These are phyloP conservation scores for Phyllosticta citribraziliensis DNA, from an alignment of 2,329 filamentous ascomycete species.

Conservation along the genomic window DNA sequence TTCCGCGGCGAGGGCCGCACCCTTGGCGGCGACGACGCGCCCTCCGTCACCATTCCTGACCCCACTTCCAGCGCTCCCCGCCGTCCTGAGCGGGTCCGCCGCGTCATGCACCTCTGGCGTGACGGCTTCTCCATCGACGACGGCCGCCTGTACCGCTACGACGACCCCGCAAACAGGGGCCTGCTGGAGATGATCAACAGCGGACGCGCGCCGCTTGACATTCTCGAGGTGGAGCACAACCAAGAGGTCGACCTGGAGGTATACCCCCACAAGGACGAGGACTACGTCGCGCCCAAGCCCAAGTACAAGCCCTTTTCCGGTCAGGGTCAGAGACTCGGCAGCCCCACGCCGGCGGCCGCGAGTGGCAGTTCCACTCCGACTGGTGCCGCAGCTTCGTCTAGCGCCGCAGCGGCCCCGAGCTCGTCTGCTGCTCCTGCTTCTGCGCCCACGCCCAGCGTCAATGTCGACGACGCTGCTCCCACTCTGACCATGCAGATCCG, in stretches of 20 bases:
- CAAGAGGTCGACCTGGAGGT: conserved; percentile 74
- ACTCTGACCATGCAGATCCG: conserved; percentile 65
- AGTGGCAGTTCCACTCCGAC: conserved; percentile 25
- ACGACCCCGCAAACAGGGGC: conserved; percentile 64
- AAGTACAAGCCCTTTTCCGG: conserved; percentile 68
- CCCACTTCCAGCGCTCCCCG: conserved; percentile 33
- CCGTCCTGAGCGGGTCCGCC: conserved; percentile 47
- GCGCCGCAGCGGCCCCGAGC: conserved; percentile 14
- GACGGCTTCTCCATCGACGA: conserved; percentile 82
- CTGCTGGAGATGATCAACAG: conserved; percentile 67
- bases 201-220: conserved; percentile 64
- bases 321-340: conserved; percentile 63
- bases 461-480: conserved; percentile 57
- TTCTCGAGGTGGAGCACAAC: conserved; percentile 66
- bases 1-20: conserved; percentile 67
- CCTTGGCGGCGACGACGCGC: conserved; percentile 66
- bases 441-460: conserved; percentile 28
- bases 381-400: conserved; percentile 22
- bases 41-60: conserved; percentile 59
- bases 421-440: conserved; percentile 20
- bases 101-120: conserved; percentile 68
- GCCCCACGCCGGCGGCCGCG: conserved; percentile 59
- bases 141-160: conserved; percentile 65
- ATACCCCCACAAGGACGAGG: conserved; percentile 60
- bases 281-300: conserved; percentile 63